Evolutionary conservation across 257 asterid species (phyloP).

Genomic region (Capsicum baccatum): DNA sequence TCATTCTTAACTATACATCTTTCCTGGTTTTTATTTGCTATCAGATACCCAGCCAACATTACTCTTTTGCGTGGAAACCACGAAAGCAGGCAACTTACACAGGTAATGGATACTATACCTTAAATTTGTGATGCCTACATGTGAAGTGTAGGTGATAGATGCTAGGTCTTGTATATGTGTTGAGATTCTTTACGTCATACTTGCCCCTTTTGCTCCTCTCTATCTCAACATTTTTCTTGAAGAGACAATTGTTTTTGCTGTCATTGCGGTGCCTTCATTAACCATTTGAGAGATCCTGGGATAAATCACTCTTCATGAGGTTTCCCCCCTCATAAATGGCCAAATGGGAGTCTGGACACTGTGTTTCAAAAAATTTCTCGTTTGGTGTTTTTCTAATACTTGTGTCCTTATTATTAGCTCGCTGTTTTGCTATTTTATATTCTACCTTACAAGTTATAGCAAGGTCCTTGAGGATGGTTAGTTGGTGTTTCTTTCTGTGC

Average conservation of each 20-base stretch:
- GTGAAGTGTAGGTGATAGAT: slow-evolving; percentile 12
- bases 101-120: slow-evolving; percentile 51
- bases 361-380: background rate
- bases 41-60: slow-evolving; percentile 92
- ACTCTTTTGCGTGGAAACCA: slow-evolving; percentile 98
- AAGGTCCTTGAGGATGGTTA: slow-evolving; percentile 25
- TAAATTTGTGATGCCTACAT: slow-evolving; percentile 5
- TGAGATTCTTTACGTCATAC: background rate
- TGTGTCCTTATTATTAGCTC: background rate
- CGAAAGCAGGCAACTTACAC: slow-evolving; percentile 96
- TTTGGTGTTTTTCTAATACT: background rate
- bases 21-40: slow-evolving; percentile 35
- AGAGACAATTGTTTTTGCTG: background rate
- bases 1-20: background rate
- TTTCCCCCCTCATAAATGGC: background rate
- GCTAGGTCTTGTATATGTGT: slow-evolving; percentile 15
- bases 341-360: background rate
- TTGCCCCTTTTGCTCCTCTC: background rate
- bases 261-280: slow-evolving; percentile 9
- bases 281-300: slow-evolving; percentile 12
- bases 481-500: background rate
- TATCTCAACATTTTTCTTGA: background rate
- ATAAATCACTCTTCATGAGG: background rate
- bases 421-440: background rate
- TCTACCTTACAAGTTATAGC: background rate